Evolutionary conservation across 202 grass and related monocot species (phyloP).

Genomic region (Elaeis oleifera): DNA sequence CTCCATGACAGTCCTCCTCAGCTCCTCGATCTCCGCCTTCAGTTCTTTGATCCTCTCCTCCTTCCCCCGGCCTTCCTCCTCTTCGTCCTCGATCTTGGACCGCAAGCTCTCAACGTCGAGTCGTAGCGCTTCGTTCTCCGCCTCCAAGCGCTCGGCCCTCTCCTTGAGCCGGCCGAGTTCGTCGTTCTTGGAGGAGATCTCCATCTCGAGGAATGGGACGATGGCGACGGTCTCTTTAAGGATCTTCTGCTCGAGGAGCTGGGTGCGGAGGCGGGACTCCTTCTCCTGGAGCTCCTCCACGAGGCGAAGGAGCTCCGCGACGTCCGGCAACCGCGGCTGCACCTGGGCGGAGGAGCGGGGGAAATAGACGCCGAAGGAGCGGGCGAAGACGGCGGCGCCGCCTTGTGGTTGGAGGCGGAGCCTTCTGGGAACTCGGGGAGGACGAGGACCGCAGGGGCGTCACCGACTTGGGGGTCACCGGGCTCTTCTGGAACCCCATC

Average conservation of each 20-base stretch:
- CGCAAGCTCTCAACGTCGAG: constrained; percentile 51
- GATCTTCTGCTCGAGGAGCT: constrained; percentile 93
- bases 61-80: constrained; percentile 14
- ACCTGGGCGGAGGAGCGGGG: constrained; percentile 71
- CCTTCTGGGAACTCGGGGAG: constrained; percentile 11
- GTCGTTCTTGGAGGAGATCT: constrained; percentile 46
- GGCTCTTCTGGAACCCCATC: constrained; percentile 84
- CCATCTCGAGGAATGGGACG: constrained; percentile 78
- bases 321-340: constrained; percentile 53
- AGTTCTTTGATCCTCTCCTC: constrained; percentile 56
- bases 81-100: constrained; percentile 26
- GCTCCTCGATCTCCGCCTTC: constrained; percentile 55
- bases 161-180: constrained; percentile 51
- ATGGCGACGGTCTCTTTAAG: constrained; percentile 77
- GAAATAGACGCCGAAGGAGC: constrained; percentile 79
- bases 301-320: constrained; percentile 65
- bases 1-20: constrained; percentile 28
- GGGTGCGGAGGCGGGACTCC: constrained; percentile 80
- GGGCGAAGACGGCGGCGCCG: constrained; percentile 39
- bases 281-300: constrained; percentile 90
- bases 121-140: constrained; percentile 60
- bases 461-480: constrained; percentile 18
- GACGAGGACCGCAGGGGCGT: constrained; percentile 12
- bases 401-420: background rate
- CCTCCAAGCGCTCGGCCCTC: constrained; percentile 37